Evolutionary conservation across 2,329 filamentous ascomycete species (phyloP).

Genomic region (Graphiopsis chlorocephala): DNA sequence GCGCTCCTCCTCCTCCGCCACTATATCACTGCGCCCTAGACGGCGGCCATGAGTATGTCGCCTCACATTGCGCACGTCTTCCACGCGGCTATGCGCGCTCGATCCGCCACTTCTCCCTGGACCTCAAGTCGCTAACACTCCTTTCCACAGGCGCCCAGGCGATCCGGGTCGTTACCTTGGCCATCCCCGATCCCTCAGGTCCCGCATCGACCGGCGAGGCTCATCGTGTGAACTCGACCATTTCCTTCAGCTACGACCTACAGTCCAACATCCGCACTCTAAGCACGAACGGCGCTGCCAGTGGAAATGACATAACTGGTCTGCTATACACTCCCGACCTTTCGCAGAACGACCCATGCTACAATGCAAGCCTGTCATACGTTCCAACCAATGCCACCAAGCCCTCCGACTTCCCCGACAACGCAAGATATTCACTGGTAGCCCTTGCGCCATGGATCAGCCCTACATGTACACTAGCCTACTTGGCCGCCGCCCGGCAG

Average conservation of each 20-base stretch:
- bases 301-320: conserved; percentile 66
- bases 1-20: neutral
- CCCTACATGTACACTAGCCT: conserved; percentile 68
- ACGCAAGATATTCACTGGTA: conserved; percentile 66
- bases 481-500: conserved; percentile 61
- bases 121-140: neutral
- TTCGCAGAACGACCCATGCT: conserved; percentile 56
- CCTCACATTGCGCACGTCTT: conserved; percentile 10
- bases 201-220: conserved; percentile 12
- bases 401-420: conserved; percentile 61
- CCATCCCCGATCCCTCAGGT: conserved; percentile 29
- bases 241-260: conserved; percentile 38
- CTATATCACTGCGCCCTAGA: neutral
- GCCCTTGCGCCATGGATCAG: conserved; percentile 86
- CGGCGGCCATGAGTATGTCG: conserved; percentile 42
- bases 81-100: neutral
- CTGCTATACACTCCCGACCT: conserved; percentile 83
- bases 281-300: conserved; percentile 62
- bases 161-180: conserved; percentile 30
- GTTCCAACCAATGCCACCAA: conserved; percentile 75
- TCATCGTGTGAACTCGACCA: conserved; percentile 22
- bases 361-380: conserved; percentile 59
- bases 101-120: conserved; percentile 13
- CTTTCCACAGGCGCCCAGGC: conserved; percentile 27
- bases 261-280: conserved; percentile 68